phyloP scores from a whole-genome alignment of 2,329 filamentous ascomycete genomes.

The Ceratocystis lukuohia region DNA sequence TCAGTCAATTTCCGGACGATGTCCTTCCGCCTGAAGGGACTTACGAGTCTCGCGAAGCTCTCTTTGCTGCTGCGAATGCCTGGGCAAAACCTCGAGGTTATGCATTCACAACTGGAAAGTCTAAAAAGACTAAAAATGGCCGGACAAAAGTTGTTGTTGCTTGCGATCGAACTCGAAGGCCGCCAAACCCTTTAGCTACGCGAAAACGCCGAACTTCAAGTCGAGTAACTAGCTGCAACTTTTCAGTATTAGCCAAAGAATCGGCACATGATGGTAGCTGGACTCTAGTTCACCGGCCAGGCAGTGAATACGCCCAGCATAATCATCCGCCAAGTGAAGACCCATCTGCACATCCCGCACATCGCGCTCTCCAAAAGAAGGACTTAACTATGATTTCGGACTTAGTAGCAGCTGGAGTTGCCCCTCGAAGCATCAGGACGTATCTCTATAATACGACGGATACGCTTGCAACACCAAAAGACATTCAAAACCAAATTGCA shows the following conservation, averaged over 20 bases:
- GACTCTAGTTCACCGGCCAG: background rate
- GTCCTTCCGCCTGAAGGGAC: background rate
- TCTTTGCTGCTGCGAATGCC: background rate
- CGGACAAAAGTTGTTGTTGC: background rate
- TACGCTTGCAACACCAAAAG: too few relatives aligned
- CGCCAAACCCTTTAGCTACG: fast-evolving
- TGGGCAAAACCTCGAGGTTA: background rate
- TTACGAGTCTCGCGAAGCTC: background rate
- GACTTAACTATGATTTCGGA: too few relatives aligned
- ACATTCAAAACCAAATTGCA: too few relatives aligned
- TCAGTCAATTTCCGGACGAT: background rate
- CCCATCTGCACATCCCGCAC: background rate
- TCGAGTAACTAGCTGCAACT: background rate
- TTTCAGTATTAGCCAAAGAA: background rate
- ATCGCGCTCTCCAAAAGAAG: too few relatives aligned
- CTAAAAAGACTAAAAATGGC: background rate
- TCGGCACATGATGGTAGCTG: background rate
- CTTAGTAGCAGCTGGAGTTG: too few relatives aligned
- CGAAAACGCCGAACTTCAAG: background rate
- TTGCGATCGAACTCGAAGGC: background rate
- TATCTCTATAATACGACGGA: too few relatives aligned
- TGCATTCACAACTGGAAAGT: background rate
- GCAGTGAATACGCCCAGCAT: background rate
- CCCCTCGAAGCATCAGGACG: too few relatives aligned
- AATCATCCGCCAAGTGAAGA: background rate